Conservation (phyloP, 1,284 basidiomycete genomes). For the Ustilago tritici region DNA sequence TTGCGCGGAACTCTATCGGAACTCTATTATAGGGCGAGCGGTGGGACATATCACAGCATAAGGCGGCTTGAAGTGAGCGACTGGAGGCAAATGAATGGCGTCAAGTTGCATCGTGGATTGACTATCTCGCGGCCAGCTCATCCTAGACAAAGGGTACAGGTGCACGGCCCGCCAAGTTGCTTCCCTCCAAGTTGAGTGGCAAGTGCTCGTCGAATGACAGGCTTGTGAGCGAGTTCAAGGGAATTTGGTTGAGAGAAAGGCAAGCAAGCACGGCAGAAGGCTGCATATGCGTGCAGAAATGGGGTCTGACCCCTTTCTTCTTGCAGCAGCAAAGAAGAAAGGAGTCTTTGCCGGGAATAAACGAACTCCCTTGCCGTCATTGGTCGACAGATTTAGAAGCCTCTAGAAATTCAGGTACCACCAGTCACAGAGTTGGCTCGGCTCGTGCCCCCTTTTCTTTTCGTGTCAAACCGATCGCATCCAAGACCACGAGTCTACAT, state of each 20-base stretch:
- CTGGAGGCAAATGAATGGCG: neutral
- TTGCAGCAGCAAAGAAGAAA: neutral
- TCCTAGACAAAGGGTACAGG: neutral
- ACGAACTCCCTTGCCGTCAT: constrained; percentile 31
- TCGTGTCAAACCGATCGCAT: neutral
- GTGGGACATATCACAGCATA: no score
- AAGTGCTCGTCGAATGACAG: neutral
- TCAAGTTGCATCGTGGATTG: constrained; percentile 1
- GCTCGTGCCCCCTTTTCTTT: neutral
- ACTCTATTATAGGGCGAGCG: no score
- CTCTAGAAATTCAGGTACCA: neutral
- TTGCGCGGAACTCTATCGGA: neutral
- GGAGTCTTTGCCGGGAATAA: constrained; percentile 9
- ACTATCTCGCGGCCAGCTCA: neutral
- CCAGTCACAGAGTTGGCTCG: neutral
- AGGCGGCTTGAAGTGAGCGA: neutral
- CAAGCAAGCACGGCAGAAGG: constrained; percentile 6
- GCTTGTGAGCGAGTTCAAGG: neutral
- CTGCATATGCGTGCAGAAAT: constrained; percentile 16
- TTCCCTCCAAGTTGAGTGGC: neutral
- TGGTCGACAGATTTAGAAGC: constrained; percentile 19
- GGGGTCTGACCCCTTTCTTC: constrained; percentile 15
- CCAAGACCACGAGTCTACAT: neutral
- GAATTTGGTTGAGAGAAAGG: neutral
- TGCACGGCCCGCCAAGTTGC: neutral